Base-by-base conservation (phyloP, 1,284 basidiomycete species). In the Mycena sp. region DNA sequence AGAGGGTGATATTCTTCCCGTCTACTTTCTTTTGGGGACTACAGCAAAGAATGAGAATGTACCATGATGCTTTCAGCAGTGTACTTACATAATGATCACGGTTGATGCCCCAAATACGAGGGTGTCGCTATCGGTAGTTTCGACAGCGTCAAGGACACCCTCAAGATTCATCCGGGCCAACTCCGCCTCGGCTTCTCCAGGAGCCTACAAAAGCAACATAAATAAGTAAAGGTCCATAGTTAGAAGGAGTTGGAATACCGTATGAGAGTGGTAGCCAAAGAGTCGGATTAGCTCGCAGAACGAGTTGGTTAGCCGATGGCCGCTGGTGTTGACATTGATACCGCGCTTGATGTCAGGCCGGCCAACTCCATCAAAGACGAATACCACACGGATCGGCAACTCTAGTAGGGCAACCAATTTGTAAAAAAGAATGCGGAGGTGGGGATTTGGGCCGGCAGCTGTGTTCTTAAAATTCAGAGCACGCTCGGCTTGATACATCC, bases 121-220 rank as follows among this genome's bases (percentile, higher is more conserved):
- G 28, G 88, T 93, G 70, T 99, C 96, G 0, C 93, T 93, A 69
- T 98, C 96, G 76, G 98, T 96, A 0, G 95, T 94, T 32, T 98
- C 80, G 7, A 99, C 86, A 0, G 89, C 94, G 73, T 99, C 96
- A 52, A 99, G 92, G 58, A 91, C 76, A 0, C 93, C 93, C 29
- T 89, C 85, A 6, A 81, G 79, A 69, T 94, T 95, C 67, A 99
- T 82, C 63, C 90, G 89, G 0, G 96, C 97, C 1, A 99, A 82
- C 72, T 99, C 96, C 0, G 97, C 97, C 75, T 99, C 97, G 0
- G 97, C 97, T 77, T 99, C 97, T 17, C 95, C 97, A 0, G 93
- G 94, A 4, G 97, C 96, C 87, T 92, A 45, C 35, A 19, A 41
- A 29, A 21, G 45, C 32, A 40, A 59, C 25, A 23, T 45, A 25